Percentiles rank a stretch among this genome's conserved stretches.
Evolutionary conservation across 768 basidiomycete genomes (phyloP).

Genomic region (Hebeloma cylindrosporum): DNA sequence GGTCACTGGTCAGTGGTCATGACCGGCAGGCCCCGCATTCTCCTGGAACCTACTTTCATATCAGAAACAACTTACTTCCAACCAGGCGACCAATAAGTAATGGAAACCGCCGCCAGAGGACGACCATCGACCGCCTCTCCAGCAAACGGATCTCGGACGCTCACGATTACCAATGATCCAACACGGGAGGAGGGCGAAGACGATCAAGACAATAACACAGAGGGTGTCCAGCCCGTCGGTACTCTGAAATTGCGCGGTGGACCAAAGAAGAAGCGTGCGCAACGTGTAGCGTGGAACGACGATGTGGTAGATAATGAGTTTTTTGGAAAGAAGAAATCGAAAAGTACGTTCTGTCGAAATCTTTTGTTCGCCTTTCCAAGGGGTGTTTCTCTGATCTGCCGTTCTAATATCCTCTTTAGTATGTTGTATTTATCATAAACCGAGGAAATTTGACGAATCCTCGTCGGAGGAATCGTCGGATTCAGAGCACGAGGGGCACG

Average conservation of each 20-base stretch:
- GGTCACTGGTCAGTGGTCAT: too few relatives aligned
- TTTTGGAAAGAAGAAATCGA: conserved; percentile 86
- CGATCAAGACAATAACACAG: conserved; percentile 13
- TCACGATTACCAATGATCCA: conserved; percentile 42
- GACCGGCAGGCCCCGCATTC: too few relatives aligned
- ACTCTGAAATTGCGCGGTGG: conserved; percentile 62
- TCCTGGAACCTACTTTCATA: too few relatives aligned
- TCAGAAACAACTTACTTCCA: too few relatives aligned
- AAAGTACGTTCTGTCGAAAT: conserved; percentile 59
- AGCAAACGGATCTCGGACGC: conserved; percentile 54
- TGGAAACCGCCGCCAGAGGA: conserved; percentile 14
- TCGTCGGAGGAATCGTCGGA: conserved; percentile 62
- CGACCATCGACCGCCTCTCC: conserved; percentile 40
- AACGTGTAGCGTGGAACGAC: conserved; percentile 79
- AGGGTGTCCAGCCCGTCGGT: conserved; percentile 35
- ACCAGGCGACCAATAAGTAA: too few relatives aligned
- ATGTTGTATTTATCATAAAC: conserved; percentile 93
- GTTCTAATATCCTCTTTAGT: conserved; percentile 48
- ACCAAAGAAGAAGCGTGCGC: conserved; percentile 38
- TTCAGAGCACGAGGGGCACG: conserved; percentile 33
- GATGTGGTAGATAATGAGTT: conserved; percentile 91
- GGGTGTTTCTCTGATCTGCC: neutral
- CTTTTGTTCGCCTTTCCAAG: neutral
- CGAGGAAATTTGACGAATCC: conserved; percentile 78
- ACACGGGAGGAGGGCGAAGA: conserved; percentile 29